Evolutionary conservation across 768 basidiomycete species (phyloP).

Genomic region (Pholiota conissans): DNA sequence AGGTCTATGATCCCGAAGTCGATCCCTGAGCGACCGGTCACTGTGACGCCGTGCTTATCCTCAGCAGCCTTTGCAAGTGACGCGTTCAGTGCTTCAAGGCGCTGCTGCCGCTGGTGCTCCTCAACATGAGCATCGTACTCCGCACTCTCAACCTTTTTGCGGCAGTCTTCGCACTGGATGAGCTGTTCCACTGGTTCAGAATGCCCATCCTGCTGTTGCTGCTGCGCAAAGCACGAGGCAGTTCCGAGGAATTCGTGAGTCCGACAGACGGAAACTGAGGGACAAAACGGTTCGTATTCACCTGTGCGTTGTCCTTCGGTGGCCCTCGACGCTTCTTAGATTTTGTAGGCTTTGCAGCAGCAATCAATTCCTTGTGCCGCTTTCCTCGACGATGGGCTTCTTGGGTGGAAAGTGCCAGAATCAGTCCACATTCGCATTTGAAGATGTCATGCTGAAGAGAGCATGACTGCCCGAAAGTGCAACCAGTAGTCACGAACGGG

Average conservation of each 20-base stretch:
- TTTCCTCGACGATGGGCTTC: conserved; percentile 29
- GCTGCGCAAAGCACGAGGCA: not conserved
- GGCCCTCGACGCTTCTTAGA: not conserved
- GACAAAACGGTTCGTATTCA: too few relatives aligned
- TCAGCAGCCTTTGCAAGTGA: conserved; percentile 40
- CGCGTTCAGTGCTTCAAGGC: conserved; percentile 27
- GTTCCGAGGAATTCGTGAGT: too few relatives aligned
- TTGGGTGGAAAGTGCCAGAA: conserved; percentile 20
- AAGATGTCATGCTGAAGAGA: conserved; percentile 34
- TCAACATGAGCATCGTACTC: conserved; percentile 29
- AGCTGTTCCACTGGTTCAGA: conserved; percentile 3
- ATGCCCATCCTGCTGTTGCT: not conserved
- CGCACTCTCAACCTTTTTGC: conserved; percentile 18
- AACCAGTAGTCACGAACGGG: conserved; percentile 25
- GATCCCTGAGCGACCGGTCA: conserved; percentile 38
- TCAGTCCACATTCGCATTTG: conserved; percentile 34
- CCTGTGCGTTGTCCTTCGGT: not conserved
- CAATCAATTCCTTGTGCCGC: conserved; percentile 23
- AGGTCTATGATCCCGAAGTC: conserved; percentile 49
- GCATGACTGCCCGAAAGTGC: conserved; percentile 28
- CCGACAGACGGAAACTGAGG: too few relatives aligned
- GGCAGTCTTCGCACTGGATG: conserved; percentile 25
- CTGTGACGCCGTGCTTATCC: conserved; percentile 47
- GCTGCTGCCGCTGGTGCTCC: conserved; percentile 28
- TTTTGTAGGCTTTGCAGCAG: not conserved